Base-by-base conservation (phyloP, 2,329 filamentous ascomycete species). In the Neonectria sp. region DNA sequence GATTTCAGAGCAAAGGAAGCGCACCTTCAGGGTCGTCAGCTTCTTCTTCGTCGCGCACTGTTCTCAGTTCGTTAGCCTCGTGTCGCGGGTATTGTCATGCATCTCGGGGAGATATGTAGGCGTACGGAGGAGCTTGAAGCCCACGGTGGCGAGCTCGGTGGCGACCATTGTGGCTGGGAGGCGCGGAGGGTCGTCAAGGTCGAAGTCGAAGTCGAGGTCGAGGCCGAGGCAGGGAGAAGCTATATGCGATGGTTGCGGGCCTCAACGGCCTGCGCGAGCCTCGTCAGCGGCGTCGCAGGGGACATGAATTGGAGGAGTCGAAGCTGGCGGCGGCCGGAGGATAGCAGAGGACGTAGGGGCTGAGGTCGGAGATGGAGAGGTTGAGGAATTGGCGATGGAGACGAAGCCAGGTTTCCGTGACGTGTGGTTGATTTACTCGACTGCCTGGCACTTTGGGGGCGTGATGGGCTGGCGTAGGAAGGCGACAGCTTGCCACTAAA, bases 1-100 rank as follows among this genome's bases (percentile, higher is more conserved):
- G 6, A 17, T n/a, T 15, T 7, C 37, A n/a, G 37, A 40, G 17
- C 37, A n/a, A 40, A 15, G 59, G 57, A 61, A 60, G 63, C 68
- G 49, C 60, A 82, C 80, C 79, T 72, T 82, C 80, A 40, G 78
- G 75, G 55, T 82, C 80, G 55, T 82, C 80, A 49, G 73, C 68
- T 51, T 80, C 77, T 60, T 81, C 78, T 24, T 72, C 72, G 25
- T 73, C 76, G 69, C 77, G 76, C 60, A 68, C 76, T 78, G 68
- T 68, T 60, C 55, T 63, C 63, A 60, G 72, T 72, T 71, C 60
- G 73, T 74, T 63, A 75, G 70, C 68, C 37, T 66, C 51, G 51
- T 25, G 55, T 65, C 56, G 53, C 35, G 37, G 55, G 53, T 45
- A 64, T 60, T 37, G 46, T 61, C 63, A 55, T 40, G 31, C 35